These are phyloP conservation scores for Pelargonium fulgidum DNA, from an alignment of 441 rosid genomes.

Conservation along the genomic window DNA sequence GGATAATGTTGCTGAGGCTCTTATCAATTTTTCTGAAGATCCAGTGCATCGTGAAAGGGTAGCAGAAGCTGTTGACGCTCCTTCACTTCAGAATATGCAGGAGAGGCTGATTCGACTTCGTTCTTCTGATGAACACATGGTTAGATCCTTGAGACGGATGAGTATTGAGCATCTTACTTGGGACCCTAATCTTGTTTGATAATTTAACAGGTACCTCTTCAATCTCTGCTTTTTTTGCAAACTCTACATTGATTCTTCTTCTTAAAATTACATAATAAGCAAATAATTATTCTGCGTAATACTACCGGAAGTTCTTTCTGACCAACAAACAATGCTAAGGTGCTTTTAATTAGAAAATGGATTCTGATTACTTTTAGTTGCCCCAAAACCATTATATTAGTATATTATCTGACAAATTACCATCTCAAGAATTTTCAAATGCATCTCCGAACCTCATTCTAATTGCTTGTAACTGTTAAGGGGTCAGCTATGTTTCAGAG, in stretches of 20 bases:
- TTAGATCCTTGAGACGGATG: constrained; percentile 41
- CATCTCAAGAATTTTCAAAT: no score
- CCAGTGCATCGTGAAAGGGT: constrained; percentile 29
- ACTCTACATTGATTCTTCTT: neutral
- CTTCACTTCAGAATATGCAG: constrained; percentile 38
- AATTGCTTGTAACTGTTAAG: no score
- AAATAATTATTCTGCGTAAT: neutral
- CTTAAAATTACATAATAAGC: neutral
- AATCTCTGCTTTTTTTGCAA: neutral
- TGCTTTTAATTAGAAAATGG: no score
- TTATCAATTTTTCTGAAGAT: constrained; percentile 45
- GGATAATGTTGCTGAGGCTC: constrained; percentile 51
- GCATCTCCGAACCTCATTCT: no score
- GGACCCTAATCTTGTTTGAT: constrained; percentile 28
- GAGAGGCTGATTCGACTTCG: constrained; percentile 34
- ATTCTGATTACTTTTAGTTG: no score
- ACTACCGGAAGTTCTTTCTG: neutral
- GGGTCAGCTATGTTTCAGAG: no score
- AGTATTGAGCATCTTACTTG: constrained; percentile 31
- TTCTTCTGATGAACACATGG: constrained; percentile 37
- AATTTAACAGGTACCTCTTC: neutral
- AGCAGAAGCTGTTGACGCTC: constrained; percentile 32
- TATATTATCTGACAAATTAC: no score
- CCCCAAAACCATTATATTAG: no score
- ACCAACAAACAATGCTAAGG: no score